phyloP scores from a whole-genome alignment of 106 monocot species.

The Narthecium ossifragum region DNA sequence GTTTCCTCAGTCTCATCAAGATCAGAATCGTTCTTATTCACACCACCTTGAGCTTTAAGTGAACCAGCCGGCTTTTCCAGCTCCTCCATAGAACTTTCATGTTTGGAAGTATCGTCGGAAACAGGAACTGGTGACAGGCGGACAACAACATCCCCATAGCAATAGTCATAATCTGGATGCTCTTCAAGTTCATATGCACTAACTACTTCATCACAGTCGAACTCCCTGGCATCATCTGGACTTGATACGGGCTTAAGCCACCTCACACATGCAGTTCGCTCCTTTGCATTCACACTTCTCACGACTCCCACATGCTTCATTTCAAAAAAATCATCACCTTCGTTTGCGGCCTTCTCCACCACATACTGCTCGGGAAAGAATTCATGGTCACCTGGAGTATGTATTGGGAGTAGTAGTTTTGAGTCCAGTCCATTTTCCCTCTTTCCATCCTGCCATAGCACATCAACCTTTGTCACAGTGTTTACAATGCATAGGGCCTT shows the following conservation, averaged over 20 bases:
- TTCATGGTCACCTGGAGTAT: constrained; percentile 78
- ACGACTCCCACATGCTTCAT: constrained; percentile 68
- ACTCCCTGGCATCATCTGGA: constrained; percentile 53
- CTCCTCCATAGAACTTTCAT: constrained; percentile 8
- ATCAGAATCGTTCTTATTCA: not conserved
- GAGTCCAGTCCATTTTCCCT: constrained; percentile 54
- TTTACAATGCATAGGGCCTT: constrained; percentile 75
- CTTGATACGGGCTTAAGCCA: constrained; percentile 66
- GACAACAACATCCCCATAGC: constrained; percentile 91
- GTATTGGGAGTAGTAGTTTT: constrained; percentile 68
- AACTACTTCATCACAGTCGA: constrained; percentile 74
- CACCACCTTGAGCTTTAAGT: constrained; percentile 12
- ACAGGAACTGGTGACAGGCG: constrained; percentile 54
- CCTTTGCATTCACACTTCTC: constrained; percentile 71
- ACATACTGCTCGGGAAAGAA: constrained; percentile 98
- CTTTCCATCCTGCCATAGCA: constrained; percentile 92
- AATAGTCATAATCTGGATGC: constrained; percentile 97
- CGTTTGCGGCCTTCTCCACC: constrained; percentile 67
- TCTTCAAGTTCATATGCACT: constrained; percentile 93
- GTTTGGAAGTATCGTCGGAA: constrained; percentile 20
- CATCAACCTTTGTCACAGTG: constrained; percentile 68
- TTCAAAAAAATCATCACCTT: constrained; percentile 52
- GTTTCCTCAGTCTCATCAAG: constrained; percentile 7
- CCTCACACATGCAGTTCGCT: constrained; percentile 69
- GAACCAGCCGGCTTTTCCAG: constrained; percentile 2